phyloP scores from a whole-genome alignment of 2,329 filamentous ascomycete species.

The Diaporthe vexans region DNA sequence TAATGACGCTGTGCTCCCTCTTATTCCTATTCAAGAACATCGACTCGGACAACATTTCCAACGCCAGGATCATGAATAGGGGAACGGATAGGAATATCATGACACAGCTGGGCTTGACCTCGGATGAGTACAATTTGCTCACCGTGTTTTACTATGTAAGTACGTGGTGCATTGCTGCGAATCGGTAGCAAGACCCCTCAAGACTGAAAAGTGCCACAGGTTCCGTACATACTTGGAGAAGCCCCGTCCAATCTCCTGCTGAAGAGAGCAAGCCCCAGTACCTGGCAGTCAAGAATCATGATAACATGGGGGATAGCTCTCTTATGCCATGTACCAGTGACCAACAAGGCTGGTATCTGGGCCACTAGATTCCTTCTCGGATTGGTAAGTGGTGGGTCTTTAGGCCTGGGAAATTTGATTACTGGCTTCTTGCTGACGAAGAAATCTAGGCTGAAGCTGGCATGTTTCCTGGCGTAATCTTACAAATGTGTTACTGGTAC shows the following conservation, averaged over 20 bases:
- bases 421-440: slow-evolving; percentile 44
- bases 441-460: slow-evolving; percentile 50
- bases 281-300: slow-evolving; percentile 54
- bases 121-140: slow-evolving; percentile 57
- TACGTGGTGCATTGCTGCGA: neutral
- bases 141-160: slow-evolving; percentile 57
- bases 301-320: slow-evolving; percentile 55
- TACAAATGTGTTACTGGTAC: slow-evolving; percentile 64
- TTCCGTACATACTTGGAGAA: slow-evolving; percentile 39
- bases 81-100: slow-evolving; percentile 58
- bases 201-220: neutral
- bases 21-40: slow-evolving; percentile 59
- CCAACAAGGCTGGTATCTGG: slow-evolving; percentile 55
- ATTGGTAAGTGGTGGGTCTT: slow-evolving; percentile 48
- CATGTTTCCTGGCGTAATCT: slow-evolving; percentile 57
- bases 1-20: slow-evolving; percentile 57
- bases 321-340: slow-evolving; percentile 53
- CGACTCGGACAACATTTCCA: slow-evolving; percentile 56
- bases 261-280: slow-evolving; percentile 34
- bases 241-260: slow-evolving; percentile 38
- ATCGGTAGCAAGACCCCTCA: no score
- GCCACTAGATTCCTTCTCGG: slow-evolving; percentile 51
- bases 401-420: slow-evolving; percentile 43
- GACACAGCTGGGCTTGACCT: slow-evolving; percentile 55
- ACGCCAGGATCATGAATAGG: slow-evolving; percentile 59